Percentiles rank a stretch among this genome's conserved stretches.
These are phyloP conservation scores for Colletotrichum horii DNA, from an alignment of 2,329 filamentous ascomycete species.

Conservation along the genomic window DNA sequence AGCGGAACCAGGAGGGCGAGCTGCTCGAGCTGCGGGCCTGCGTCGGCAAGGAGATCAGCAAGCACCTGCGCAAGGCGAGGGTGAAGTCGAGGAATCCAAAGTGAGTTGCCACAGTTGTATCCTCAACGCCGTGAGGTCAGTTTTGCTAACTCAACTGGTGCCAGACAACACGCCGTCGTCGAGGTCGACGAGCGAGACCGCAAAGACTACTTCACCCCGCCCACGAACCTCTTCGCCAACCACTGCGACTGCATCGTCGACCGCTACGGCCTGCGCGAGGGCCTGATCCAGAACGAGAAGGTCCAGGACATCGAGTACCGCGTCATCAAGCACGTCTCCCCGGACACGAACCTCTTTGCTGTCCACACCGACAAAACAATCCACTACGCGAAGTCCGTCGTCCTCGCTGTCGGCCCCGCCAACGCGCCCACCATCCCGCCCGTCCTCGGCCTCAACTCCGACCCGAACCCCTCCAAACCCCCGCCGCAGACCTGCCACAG, in stretches of 20 bases:
- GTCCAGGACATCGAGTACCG: constrained; percentile 68
- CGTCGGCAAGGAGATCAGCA: constrained; percentile 81
- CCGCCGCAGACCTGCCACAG: constrained; percentile 63
- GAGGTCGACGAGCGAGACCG: constrained; percentile 70
- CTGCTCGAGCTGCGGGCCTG: constrained; percentile 74
- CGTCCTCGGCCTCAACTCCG: constrained; percentile 35
- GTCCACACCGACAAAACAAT: constrained; percentile 59
- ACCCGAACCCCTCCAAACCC: constrained; percentile 2
- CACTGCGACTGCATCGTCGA: constrained; percentile 64
- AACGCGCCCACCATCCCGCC: constrained; percentile 58
- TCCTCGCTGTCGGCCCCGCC: constrained; percentile 74
- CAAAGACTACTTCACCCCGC: constrained; percentile 73
- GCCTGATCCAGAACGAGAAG: constrained; percentile 63
- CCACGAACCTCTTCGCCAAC: constrained; percentile 63
- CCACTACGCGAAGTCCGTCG: constrained; percentile 66
- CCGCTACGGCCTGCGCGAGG: constrained; percentile 62
- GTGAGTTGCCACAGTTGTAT: constrained; percentile 17
- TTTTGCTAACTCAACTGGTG: not conserved
- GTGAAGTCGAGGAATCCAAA: constrained; percentile 21
- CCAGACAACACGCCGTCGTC: constrained; percentile 47
- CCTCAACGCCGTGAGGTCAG: not conserved
- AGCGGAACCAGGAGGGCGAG: constrained; percentile 64
- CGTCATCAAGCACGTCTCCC: constrained; percentile 46
- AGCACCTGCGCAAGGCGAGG: constrained; percentile 68
- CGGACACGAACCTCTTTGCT: constrained; percentile 66